Conservation (phyloP, 345 rosid genomes). For the Iberis pinnata region DNA sequence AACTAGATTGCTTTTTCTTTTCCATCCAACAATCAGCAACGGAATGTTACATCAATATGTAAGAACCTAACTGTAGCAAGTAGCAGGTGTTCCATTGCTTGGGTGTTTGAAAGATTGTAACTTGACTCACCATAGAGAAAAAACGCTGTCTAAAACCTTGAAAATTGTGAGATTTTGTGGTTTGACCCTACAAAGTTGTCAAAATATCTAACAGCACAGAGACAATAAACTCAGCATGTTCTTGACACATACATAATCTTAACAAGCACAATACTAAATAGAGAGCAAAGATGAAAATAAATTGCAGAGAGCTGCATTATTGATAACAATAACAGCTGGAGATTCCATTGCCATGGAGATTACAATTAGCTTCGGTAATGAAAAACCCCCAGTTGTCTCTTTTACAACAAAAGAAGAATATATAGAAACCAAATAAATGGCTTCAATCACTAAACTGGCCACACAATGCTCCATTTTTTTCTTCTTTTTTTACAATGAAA, state of each 20-base stretch:
- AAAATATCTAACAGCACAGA: conserved; percentile 11
- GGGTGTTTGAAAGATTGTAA: conserved; percentile 14
- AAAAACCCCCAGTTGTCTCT: conserved; percentile 20
- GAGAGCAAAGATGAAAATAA: conserved; percentile 12
- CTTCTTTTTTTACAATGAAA: conserved; percentile 25
- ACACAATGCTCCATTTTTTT: conserved; percentile 29
- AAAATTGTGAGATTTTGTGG: conserved; percentile 7
- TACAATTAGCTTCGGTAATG: conserved; percentile 31
- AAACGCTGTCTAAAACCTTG: conserved; percentile 5
- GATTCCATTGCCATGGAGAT: conserved; percentile 29
- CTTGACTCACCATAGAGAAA: conserved; percentile 19
- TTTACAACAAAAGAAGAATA: conserved; percentile 21
- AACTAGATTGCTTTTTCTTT: neutral
- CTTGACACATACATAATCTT: neutral
- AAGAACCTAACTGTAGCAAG: conserved; percentile 1
- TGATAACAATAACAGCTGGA: conserved; percentile 21
- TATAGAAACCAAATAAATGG: conserved; percentile 23
- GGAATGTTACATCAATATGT: neutral
- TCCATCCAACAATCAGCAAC: neutral
- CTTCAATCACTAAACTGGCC: conserved; percentile 23
- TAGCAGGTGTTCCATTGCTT: conserved; percentile 9
- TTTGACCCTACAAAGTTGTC: conserved; percentile 18
- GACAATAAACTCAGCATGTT: neutral
- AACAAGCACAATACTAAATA: conserved; percentile 15
- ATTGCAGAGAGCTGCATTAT: conserved; percentile 25